Evolutionary conservation across 2,329 filamentous ascomycete species (phyloP), one percentile per base, ranked within the genome.

Genomic region (Aspergillus novofumigatus): DNA sequence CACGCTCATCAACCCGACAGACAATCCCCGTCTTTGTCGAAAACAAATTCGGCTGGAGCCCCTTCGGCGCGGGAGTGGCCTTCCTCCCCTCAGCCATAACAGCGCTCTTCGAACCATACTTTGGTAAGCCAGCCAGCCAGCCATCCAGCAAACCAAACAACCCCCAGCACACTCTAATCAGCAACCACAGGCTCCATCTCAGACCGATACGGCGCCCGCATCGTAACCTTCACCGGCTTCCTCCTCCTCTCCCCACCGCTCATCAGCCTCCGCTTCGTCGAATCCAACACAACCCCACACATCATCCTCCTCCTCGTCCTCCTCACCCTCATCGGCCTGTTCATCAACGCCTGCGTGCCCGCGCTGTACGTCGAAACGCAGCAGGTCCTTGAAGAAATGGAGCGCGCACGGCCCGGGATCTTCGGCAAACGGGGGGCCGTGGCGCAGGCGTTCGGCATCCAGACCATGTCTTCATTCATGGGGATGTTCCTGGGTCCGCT

Each of bases 291-390:
- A 0, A 70, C 84, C 1, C 64, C 71, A 1, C 83, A 91, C 61
- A 89, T 90, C 66, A 81, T 86, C 1, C 75, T 91, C 1, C 77
- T 92, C 0, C 84, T 84, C 53, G 81, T 78, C 1, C 73, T 92
- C 7, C 77, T 92, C 1, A 79, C 80, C 0, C 60, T 89, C 0
- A 75, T 85, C 3, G 89, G 89, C 0, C 61, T 83, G 1, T 78
- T 80, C 1, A 72, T 89, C 3, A 80, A 82, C 0, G 74, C 88
- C 4, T 79, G 81, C 1, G 80, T 86, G 57, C 84, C 86, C 0
- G 85, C 87, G 0, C 74, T 90, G 21, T 89, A 90, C 83, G 87
- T 88, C 0, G 89, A 91, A 72, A 86, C 91, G 35, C 80, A 83
- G 3, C 80, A 80, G 38, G 66, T 67, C 4, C 61, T 70, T 0